Evolutionary conservation across 2,329 filamentous ascomycete genomes (phyloP).

Genomic region (Colletotrichum sp.): DNA sequence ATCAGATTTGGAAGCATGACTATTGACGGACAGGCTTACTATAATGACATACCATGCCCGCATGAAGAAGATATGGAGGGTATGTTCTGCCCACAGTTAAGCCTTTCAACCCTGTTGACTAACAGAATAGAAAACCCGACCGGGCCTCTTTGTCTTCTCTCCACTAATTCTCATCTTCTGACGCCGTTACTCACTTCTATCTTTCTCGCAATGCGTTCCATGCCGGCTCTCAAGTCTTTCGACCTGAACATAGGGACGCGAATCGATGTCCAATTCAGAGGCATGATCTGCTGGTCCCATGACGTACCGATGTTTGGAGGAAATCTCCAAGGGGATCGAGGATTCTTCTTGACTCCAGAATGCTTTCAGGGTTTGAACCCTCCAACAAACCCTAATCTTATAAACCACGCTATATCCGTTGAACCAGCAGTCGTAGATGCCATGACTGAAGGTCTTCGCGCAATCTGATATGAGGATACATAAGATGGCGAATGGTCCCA

Average conservation of each 20-base stretch:
- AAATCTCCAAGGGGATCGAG: not conserved
- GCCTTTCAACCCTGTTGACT: not conserved
- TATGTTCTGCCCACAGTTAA: not conserved
- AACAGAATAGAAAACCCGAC: not conserved
- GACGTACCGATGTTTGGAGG: not conserved
- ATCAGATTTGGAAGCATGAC: not conserved
- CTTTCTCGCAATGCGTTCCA: not conserved
- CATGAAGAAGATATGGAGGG: rapidly evolving
- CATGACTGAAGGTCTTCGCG: not conserved
- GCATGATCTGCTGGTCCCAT: not conserved
- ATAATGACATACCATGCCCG: not conserved
- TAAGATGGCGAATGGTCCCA: not conserved
- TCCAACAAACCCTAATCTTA: not conserved
- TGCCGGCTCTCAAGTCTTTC: not conserved
- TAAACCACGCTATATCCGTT: not conserved
- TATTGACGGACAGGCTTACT: not conserved
- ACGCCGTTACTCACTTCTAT: not conserved
- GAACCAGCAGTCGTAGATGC: not conserved
- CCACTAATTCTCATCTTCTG: not conserved
- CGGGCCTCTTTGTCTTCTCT: not conserved
- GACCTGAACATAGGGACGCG: not conserved
- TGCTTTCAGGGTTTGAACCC: not conserved
- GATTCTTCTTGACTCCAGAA: not conserved
- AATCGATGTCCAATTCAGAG: not conserved
- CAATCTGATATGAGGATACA: not conserved